Percentiles rank a stretch among this genome's conserved stretches.
Conservation (phyloP, 192 early-diverging fungal species). For the Pecoramyces ruminantium region DNA sequence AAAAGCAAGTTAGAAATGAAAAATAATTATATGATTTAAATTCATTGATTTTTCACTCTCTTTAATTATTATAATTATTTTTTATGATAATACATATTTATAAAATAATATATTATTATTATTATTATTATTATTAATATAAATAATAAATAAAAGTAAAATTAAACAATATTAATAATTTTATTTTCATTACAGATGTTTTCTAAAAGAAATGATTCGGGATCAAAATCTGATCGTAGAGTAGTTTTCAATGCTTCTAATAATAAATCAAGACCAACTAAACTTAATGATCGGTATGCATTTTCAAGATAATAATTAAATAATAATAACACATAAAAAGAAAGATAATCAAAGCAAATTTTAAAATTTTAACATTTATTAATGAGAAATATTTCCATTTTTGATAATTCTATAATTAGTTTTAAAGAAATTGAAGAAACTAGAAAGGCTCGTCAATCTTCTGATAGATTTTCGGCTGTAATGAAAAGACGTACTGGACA, state of each 20-base stretch:
- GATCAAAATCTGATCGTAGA: neutral
- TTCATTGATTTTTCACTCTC: no score
- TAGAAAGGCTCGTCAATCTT: neutral
- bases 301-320: neutral
- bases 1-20: no score
- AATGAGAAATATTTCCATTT: no score
- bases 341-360: no score
- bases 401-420: no score
- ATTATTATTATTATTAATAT: no score
- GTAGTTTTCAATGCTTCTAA: neutral
- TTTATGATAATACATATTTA: no score
- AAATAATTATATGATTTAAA: no score
- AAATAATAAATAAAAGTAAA: neutral
- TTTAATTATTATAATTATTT: no score
- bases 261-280: neutral
- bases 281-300: neutral
- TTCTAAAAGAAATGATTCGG: neutral
- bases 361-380: no score
- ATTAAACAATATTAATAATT: neutral
- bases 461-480: neutral
- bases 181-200: neutral
- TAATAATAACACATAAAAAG: no score
- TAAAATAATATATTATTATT: no score
- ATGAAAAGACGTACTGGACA: neutral
- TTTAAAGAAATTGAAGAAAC: neutral